phyloP scores from a whole-genome alignment of 208 protist species.

The Herpetomonas tarakana region DNA sequence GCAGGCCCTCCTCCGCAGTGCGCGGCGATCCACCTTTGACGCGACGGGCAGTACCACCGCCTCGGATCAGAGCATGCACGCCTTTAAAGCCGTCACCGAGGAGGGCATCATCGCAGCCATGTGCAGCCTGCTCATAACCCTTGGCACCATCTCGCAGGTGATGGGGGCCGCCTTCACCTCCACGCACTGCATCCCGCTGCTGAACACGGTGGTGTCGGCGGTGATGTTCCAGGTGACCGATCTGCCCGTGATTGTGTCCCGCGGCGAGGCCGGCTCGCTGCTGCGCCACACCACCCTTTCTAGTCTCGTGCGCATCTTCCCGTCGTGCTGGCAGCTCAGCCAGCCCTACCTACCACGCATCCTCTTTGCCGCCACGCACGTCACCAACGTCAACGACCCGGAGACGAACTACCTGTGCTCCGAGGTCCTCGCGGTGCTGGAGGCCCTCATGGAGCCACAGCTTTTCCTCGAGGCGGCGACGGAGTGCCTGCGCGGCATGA shows the following conservation, averaged over 20 bases:
- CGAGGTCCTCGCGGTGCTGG: constrained; percentile 79
- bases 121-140: constrained; percentile 35
- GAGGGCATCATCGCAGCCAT: constrained; percentile 19
- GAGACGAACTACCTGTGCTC: constrained; percentile 69
- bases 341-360: constrained; percentile 74
- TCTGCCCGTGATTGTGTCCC: constrained; percentile 39
- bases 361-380: constrained; percentile 54
- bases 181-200: constrained; percentile 41
- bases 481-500: constrained; percentile 59
- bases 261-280: constrained; percentile 48
- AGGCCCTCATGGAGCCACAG: constrained; percentile 85
- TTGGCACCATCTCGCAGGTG: constrained; percentile 62
- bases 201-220: constrained; percentile 43
- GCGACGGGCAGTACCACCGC: background rate
- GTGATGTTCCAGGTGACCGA: constrained; percentile 52
- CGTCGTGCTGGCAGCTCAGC: constrained; percentile 81
- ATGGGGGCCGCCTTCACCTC: constrained; percentile 68
- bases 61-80: background rate
- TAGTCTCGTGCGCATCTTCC: constrained; percentile 61
- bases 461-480: constrained; percentile 69
- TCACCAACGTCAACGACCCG: constrained; percentile 60
- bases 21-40: constrained; percentile 2
- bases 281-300: constrained; percentile 64
- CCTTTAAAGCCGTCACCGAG: constrained; percentile 7
- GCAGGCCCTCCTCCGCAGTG: constrained; percentile 23